Percentiles rank a stretch among this genome's conserved stretches.
Evolutionary conservation across 192 early-diverging fungal genomes (phyloP).

Genomic region (Gryganskiella cystojenkinii): DNA sequence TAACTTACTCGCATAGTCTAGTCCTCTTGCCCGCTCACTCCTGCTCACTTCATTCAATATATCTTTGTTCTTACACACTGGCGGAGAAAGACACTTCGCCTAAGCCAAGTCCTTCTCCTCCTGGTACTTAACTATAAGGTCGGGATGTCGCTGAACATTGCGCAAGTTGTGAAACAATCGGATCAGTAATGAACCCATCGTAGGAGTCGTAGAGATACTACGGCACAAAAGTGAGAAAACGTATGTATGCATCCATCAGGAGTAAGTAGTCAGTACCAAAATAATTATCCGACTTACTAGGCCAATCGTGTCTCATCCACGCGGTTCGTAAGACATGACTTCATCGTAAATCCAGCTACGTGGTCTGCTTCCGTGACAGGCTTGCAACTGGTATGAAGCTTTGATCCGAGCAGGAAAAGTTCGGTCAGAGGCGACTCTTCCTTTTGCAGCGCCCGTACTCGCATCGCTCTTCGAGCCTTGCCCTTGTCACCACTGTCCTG

Average conservation of each 20-base stretch:
- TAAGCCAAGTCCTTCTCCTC: neutral
- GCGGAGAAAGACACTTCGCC: neutral
- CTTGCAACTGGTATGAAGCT: conserved; percentile 6
- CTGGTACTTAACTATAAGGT: neutral
- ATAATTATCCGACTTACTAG: conserved; percentile 2
- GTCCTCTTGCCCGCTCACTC: no score
- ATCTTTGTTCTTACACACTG: no score
- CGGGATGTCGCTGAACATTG: neutral
- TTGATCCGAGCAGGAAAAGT: neutral
- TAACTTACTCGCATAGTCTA: no score
- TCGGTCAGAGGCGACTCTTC: neutral
- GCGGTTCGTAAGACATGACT: neutral
- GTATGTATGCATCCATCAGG: neutral
- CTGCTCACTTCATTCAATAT: no score
- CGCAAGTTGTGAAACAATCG: neutral
- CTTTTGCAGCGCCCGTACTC: neutral
- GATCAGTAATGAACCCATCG: neutral
- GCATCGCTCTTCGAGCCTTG: neutral
- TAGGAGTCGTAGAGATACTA: conserved; percentile 4
- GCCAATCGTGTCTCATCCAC: conserved; percentile 5
- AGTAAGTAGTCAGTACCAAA: neutral
- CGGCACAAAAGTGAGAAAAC: neutral
- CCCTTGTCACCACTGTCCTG: conserved; percentile 1
- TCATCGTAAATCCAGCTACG: neutral
- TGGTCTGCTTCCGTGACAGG: neutral